Evolutionary conservation across 2,329 filamentous ascomycete genomes (phyloP), one percentile per base, ranked within the genome.

Genomic region (Kalmusia sp.): DNA sequence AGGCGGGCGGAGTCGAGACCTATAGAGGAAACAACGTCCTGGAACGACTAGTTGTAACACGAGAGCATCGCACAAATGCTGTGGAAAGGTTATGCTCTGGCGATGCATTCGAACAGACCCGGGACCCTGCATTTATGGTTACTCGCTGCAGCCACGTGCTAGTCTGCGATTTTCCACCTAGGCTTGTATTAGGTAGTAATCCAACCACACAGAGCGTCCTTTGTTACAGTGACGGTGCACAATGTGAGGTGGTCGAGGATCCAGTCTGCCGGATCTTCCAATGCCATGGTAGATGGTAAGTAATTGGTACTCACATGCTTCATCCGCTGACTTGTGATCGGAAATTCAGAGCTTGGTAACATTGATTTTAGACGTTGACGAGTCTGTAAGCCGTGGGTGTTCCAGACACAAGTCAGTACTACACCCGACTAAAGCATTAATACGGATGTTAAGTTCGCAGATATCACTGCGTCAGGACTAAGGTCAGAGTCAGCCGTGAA

Each of bases 361-460:
- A 24, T 12, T 28, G 37, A 15, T 19, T 30, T 33, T 43, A 28
- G 35, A 37, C 37, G 33, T 30, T 17, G 8, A n/a, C 30, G 22
- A 51, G 28, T 45, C 40, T 34, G 38, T 33, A 15, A 45, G 33
- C 22, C 8, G 14, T 22, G 5, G 27, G 28, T 30, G 35, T 17
- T 41, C 31, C 24, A 30, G 33, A 50, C 38, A 9, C 3, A 7
- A 9, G 21, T 17, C 28, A 45, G 46, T 52, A 50, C 54, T 48
- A 60, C 43, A 57, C 22, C 50, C 50, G 47, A 52, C 49, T 52
- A 53, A 40, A 61, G 61, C 57, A 52, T 58, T 51, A 51, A 52
- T 17, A 62, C 38, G 48, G 43, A 43, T 46, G 49, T 57, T 55
- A 57, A 58, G 55, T 37, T 44, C 49, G 49, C 51, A 53, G 41